Base-by-base conservation (phyloP, 768 basidiomycete species). In the Xerocomellus chrysenteron region DNA sequence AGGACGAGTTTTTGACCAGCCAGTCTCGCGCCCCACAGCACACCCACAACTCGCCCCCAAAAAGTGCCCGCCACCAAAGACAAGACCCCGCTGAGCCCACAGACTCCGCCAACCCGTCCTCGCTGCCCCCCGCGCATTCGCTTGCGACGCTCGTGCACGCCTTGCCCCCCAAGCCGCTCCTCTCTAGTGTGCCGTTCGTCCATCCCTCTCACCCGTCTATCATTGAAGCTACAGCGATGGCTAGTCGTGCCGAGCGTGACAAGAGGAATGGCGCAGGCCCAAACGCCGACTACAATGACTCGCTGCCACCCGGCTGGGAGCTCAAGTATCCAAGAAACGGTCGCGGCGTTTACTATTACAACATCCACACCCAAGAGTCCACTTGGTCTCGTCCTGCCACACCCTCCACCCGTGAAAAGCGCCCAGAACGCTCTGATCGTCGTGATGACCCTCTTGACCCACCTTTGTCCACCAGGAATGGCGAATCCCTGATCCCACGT, bases 101-200 rank as follows among this genome's bases (percentile, higher is more conserved):
- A 3, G 61, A 65, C 32, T 24, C 56, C 2, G 40, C 8, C 3
- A 60, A 69, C 50, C 68, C 64, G 30, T 59, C 71, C 14, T 63
- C 67, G 24, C 50, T 64, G 28, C 61, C 66, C 33, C 74, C 68
- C 11, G 32, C 63, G 26, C 63, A 52, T 17, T 56, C 72, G 26
- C 62, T 73, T 52, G 72, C 74, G 45, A 76, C 81, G 48, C 67
- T 86, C 45, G 82, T 79, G n/a, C 86, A 88, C 65, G 84, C 85
- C 30, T 75, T 88, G 17, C 86, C 86, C 19, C 82, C 86, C 4
- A 88, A 88, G 69, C 86, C 86, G 45, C 74, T 80, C 33, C 74
- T 79, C 44, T 74, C 78, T 44, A 77, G 63, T 58, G 78, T 81
- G 49, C 78, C 81, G 54, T 81, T 79, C 66, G 68, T 82, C 48